Evolutionary conservation across 2,329 filamentous ascomycete species (phyloP).

Genomic region (Trematosphaeria pertusa): DNA sequence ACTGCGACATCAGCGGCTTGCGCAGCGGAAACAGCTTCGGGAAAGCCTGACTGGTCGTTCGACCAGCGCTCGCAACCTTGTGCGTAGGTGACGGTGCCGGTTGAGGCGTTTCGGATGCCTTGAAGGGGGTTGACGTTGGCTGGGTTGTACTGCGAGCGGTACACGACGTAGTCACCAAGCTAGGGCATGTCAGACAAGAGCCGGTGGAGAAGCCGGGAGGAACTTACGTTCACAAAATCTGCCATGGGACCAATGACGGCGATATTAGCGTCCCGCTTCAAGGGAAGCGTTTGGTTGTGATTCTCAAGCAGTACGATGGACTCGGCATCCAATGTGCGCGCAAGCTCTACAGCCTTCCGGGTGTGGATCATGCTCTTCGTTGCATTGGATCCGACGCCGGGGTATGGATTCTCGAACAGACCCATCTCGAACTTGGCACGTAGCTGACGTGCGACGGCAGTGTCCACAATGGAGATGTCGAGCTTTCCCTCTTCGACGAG

Average conservation of each 20-base stretch:
- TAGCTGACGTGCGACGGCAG: slow-evolving; percentile 70
- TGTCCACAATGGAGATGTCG: slow-evolving; percentile 66
- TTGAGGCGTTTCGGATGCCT: slow-evolving; percentile 66
- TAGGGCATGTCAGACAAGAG: slow-evolving; percentile 39
- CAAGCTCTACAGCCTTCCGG: slow-evolving; percentile 63
- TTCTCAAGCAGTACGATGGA: slow-evolving; percentile 79
- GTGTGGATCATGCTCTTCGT: slow-evolving; percentile 69
- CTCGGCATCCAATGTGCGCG: slow-evolving; percentile 71
- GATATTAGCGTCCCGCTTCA: slow-evolving; percentile 70
- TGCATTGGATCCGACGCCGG: slow-evolving; percentile 62
- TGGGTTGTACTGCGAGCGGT: slow-evolving; percentile 62
- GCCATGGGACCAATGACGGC: slow-evolving; percentile 80
- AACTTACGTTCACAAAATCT: slow-evolving; percentile 70
- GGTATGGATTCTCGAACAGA: slow-evolving; percentile 74
- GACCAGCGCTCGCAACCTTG: slow-evolving; percentile 78
- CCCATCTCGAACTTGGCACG: slow-evolving; percentile 73
- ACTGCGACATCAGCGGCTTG: slow-evolving; percentile 73
- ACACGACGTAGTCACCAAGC: slow-evolving; percentile 78
- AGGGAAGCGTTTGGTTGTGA: slow-evolving; percentile 67
- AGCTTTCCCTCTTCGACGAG: slow-evolving; percentile 69
- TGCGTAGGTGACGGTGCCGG: slow-evolving; percentile 69
- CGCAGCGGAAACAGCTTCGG: slow-evolving; percentile 70
- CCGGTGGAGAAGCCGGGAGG: not conserved
- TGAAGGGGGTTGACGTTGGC: slow-evolving; percentile 73
- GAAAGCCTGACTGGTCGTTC: slow-evolving; percentile 70